A percentile compares a stretch with the other conserved stretches of the same genome.
These are phyloP conservation scores for Ceratobasidium sp. DNA, from an alignment of 1,284 basidiomycete species.

Conservation along the genomic window DNA sequence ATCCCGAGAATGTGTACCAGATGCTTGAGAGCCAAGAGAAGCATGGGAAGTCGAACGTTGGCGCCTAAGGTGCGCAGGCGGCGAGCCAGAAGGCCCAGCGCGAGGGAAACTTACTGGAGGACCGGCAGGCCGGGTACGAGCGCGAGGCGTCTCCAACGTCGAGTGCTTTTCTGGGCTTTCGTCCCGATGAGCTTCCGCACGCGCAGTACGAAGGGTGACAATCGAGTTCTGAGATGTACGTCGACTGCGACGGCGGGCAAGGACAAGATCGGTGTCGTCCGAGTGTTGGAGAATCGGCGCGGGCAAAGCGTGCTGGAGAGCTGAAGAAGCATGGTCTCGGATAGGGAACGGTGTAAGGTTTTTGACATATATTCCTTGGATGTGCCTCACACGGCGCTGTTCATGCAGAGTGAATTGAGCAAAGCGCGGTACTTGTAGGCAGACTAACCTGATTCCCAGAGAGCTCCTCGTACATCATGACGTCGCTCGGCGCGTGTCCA, in stretches of 20 bases:
- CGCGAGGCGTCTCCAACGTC: constrained; percentile 17
- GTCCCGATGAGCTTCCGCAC: constrained; percentile 52
- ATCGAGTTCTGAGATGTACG: constrained; percentile 72
- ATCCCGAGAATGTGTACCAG: constrained; percentile 26
- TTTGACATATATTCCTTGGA: constrained; percentile 78
- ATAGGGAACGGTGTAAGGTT: constrained; percentile 85
- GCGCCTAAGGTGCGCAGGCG: constrained; percentile 42
- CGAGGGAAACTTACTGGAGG: constrained; percentile 47
- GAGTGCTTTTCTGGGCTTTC: constrained; percentile 38
- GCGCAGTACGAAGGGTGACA: constrained; percentile 63
- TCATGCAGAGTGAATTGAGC: constrained; percentile 24
- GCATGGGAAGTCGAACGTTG: constrained; percentile 46
- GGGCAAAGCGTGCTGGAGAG: constrained; percentile 69
- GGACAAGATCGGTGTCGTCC: constrained; percentile 77
- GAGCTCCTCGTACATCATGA: constrained; percentile 40
- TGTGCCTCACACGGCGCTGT: constrained; percentile 80
- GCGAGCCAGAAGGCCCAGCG: constrained; percentile 47
- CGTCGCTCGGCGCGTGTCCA: not conserved
- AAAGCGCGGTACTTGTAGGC: not conserved
- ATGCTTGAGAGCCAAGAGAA: constrained; percentile 40
- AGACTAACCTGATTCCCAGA: constrained; percentile 24
- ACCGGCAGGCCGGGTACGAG: constrained; percentile 39
- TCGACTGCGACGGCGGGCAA: constrained; percentile 70
- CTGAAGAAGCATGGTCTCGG: constrained; percentile 79
- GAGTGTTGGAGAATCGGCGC: constrained; percentile 35